A percentile compares a stretch with the other conserved stretches of the same genome.
Evolutionary conservation across 2,329 filamentous ascomycete genomes (phyloP).

Genomic region (Cladophialophora bantiana): DNA sequence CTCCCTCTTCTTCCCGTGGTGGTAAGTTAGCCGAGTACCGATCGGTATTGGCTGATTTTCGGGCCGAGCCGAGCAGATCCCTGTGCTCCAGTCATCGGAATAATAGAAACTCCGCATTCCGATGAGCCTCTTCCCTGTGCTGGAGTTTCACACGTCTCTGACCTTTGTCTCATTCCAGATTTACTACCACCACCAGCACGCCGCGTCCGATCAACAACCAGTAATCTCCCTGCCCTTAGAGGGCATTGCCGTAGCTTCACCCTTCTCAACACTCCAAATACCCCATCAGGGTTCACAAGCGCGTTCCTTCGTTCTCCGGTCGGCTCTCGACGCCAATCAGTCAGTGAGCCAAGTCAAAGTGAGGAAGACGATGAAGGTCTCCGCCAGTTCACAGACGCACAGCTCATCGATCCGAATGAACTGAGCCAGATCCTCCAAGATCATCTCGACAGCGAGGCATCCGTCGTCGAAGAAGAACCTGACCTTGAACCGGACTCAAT

Average conservation of each 20-base stretch:
- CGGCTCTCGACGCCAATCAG: background rate
- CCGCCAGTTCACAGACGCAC: background rate
- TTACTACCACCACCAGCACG: conserved; percentile 6
- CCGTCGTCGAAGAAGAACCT: background rate
- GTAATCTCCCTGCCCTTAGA: background rate
- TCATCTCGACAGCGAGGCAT: background rate
- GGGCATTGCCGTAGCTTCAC: background rate
- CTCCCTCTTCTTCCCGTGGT: conserved; percentile 3
- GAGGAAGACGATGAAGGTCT: conserved; percentile 7
- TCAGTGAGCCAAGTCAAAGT: background rate
- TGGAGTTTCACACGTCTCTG: conserved; percentile 1
- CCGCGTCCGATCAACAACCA: background rate
- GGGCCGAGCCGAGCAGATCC: conserved; percentile 14
- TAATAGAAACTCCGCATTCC: conserved; percentile 8
- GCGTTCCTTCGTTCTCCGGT: background rate
- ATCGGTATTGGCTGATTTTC: background rate
- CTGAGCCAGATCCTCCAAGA: conserved; percentile 8
- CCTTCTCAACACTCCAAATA: background rate
- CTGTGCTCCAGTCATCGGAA: background rate
- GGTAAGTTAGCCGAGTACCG: conserved; percentile 13
- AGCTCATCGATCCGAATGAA: conserved; percentile 4
- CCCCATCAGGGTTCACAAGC: background rate
- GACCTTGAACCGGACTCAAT: background rate
- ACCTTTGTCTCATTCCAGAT: conserved; percentile 13
- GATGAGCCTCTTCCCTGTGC: background rate